phyloP scores from a whole-genome alignment of 2,329 filamentous ascomycete genomes.

The Westerdykella aurantiaca region DNA sequence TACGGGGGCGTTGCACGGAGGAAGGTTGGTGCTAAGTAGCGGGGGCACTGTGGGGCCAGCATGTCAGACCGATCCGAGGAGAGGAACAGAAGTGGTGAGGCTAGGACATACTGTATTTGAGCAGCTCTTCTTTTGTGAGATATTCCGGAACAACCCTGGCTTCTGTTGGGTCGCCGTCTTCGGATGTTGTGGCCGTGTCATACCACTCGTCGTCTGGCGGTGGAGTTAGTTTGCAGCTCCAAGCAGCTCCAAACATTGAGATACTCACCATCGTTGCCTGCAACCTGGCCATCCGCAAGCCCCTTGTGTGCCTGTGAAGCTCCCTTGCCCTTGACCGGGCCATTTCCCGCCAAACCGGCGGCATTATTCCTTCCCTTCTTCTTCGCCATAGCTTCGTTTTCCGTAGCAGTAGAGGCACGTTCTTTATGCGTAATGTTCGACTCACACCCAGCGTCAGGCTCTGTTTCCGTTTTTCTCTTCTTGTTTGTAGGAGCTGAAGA shows the following conservation, averaged over 20 bases:
- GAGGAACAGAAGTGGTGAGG: background rate
- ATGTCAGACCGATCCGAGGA: background rate
- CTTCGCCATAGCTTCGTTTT: too few relatives aligned
- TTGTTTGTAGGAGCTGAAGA: too few relatives aligned
- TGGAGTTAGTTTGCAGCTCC: background rate
- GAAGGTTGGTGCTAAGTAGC: conserved; percentile 18
- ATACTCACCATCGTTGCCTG: too few relatives aligned
- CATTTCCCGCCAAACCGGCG: too few relatives aligned
- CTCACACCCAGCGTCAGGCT: too few relatives aligned
- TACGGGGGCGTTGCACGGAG: conserved; percentile 15
- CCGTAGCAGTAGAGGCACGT: too few relatives aligned
- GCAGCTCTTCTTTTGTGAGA: conserved; percentile 5
- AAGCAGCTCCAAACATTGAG: background rate
- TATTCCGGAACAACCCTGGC: background rate
- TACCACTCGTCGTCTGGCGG: conserved; percentile 12
- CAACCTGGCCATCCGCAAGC: too few relatives aligned
- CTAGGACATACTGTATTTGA: conserved; percentile 13
- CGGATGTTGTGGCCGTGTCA: conserved; percentile 2
- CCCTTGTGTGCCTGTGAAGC: too few relatives aligned
- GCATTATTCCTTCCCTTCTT: too few relatives aligned
- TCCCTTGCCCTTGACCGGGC: too few relatives aligned
- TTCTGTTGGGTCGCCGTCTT: conserved; percentile 2
- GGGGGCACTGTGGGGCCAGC: conserved; percentile 16
- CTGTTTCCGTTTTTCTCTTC: too few relatives aligned
- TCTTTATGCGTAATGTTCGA: too few relatives aligned